phyloP scores from a whole-genome alignment of 208 protist genomes.

The Plasmodiophora brassicae region DNA sequence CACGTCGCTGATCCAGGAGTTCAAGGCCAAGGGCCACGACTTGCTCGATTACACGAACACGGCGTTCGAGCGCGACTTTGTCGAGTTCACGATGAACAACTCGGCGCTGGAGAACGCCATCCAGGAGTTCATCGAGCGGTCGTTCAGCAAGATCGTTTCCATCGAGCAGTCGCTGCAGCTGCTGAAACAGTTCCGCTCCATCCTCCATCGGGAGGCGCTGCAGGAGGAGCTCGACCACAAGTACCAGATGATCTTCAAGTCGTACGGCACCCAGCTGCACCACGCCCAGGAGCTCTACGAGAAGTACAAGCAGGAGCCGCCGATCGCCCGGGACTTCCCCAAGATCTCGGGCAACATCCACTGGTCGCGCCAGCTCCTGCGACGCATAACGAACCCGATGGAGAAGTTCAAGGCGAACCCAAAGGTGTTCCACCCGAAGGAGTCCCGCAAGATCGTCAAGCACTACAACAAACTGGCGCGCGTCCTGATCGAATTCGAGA shows the following conservation, averaged over 20 bases:
- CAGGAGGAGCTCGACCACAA: slow-evolving; percentile 65
- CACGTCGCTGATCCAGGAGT: slow-evolving; percentile 54
- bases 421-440: slow-evolving; percentile 63
- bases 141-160: slow-evolving; percentile 57
- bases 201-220: slow-evolving; percentile 62
- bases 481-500: slow-evolving; percentile 89
- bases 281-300: slow-evolving; percentile 83
- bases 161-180: slow-evolving; percentile 64
- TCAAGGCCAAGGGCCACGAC: slow-evolving; percentile 66
- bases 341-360: slow-evolving; percentile 86
- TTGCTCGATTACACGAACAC: slow-evolving; percentile 60
- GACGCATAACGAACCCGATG: slow-evolving; percentile 90
- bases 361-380: slow-evolving; percentile 87
- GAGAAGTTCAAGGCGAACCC: slow-evolving; percentile 84
- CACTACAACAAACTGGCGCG: slow-evolving; percentile 82
- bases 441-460: slow-evolving; percentile 61
- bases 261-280: slow-evolving; percentile 65
- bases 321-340: slow-evolving; percentile 83
- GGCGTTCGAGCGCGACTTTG: slow-evolving; percentile 68
- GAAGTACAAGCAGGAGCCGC: slow-evolving; percentile 81
- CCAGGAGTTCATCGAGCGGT: slow-evolving; percentile 66
- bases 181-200: slow-evolving; percentile 61
- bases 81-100: slow-evolving; percentile 65
- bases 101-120: slow-evolving; percentile 61
- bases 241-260: slow-evolving; percentile 62